Conservation (phyloP, 2,329 filamentous ascomycete genomes). For the Paecilomyces niveus region DNA sequence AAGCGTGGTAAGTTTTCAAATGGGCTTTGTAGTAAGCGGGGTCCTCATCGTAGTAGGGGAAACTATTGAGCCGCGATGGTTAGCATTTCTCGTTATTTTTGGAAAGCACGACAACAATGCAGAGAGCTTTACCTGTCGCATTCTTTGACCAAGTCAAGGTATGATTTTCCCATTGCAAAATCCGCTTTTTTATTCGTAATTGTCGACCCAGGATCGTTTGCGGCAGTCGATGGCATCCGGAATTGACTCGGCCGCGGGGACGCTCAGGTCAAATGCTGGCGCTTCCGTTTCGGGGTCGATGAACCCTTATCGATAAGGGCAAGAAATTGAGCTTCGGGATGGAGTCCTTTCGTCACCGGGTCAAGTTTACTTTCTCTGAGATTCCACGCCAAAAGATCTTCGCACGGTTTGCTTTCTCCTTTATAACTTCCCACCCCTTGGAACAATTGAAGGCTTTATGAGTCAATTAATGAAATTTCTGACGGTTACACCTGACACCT, state of each 20-base stretch:
- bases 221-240: neutral
- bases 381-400: constrained; percentile 16
- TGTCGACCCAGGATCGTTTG: neutral
- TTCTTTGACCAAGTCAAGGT: constrained; percentile 50
- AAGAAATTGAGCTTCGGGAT: constrained; percentile 1
- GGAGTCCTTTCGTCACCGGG: constrained; percentile 18
- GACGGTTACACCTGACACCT: neutral
- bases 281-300: neutral
- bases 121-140: constrained; percentile 43
- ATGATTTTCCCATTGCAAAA: constrained; percentile 32
- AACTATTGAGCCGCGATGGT: constrained; percentile 44
- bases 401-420: neutral
- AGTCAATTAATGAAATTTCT: neutral
- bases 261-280: neutral
- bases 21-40: constrained; percentile 49
- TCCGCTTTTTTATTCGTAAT: neutral
- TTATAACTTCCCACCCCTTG: neutral
- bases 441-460: neutral
- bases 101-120: neutral
- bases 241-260: neutral
- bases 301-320: constrained; percentile 24
- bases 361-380: constrained; percentile 8
- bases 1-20: constrained; percentile 50
- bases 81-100: neutral
- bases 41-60: constrained; percentile 64